A percentile compares a stretch with the other conserved stretches of the same genome.
Evolutionary conservation across 2,329 filamentous ascomycete species (phyloP).

Genomic region (Calonectria pseudoturangicola): DNA sequence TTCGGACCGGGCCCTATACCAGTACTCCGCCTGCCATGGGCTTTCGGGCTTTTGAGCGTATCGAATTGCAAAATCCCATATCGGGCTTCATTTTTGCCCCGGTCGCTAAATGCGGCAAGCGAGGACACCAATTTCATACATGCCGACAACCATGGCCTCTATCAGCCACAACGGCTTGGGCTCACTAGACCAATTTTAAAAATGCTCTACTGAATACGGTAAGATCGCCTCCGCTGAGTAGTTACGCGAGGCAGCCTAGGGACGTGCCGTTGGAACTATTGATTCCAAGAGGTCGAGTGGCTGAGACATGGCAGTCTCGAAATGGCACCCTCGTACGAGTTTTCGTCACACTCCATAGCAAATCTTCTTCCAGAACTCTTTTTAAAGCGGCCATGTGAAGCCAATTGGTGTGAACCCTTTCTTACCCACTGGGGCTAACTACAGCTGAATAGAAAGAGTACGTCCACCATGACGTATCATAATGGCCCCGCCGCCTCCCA

Average conservation of each 20-base stretch:
- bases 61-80: background rate
- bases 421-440: background rate
- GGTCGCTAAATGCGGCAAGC: background rate
- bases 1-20: background rate
- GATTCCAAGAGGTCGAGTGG: background rate
- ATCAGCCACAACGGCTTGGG: background rate
- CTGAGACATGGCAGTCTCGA: background rate
- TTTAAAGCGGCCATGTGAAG: background rate
- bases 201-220: background rate
- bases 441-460: background rate
- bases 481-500: background rate
- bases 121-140: background rate
- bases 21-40: background rate
- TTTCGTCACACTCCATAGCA: background rate
- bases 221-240: background rate
- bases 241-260: background rate
- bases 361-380: background rate
- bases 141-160: background rate
- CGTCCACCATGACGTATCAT: background rate
- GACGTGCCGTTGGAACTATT: constrained; percentile 8
- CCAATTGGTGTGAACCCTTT: background rate
- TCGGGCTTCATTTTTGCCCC: background rate
- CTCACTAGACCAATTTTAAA: background rate
- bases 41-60: background rate
- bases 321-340: background rate